Evolutionary conservation across 1,284 basidiomycete genomes (phyloP).

Genomic region (Ganoderma multipileum): DNA sequence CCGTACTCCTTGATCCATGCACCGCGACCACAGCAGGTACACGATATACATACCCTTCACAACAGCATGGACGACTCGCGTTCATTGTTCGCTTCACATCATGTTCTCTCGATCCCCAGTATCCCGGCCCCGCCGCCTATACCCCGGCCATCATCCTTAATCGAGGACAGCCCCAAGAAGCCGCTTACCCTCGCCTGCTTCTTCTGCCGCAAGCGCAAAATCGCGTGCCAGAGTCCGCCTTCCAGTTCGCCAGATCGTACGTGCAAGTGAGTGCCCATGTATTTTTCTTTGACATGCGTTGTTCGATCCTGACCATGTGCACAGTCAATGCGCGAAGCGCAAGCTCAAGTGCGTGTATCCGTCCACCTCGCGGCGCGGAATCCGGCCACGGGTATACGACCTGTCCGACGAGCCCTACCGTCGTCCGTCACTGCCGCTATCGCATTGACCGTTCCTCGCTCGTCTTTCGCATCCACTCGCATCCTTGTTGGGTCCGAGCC

Average conservation of each 20-base stretch:
- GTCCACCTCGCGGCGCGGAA: constrained; percentile 42
- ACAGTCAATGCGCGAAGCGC: constrained; percentile 43
- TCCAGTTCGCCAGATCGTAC: constrained; percentile 44
- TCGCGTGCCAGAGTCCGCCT: constrained; percentile 50
- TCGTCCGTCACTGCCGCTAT: constrained; percentile 21
- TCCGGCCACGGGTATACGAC: constrained; percentile 38
- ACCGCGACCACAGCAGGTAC: constrained; percentile 25
- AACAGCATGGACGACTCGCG: constrained; percentile 16
- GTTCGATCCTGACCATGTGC: constrained; percentile 7
- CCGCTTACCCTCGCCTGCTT: constrained; percentile 50
- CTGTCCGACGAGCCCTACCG: constrained; percentile 30
- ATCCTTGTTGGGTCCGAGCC: constrained; percentile 30
- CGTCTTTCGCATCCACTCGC: constrained; percentile 11
- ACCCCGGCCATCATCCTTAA: constrained; percentile 34
- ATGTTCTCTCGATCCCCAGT: constrained; percentile 31
- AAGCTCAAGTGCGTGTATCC: constrained; percentile 45
- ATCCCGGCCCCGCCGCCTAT: constrained; percentile 30
- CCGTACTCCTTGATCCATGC: constrained; percentile 24
- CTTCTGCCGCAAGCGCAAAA: constrained; percentile 54
- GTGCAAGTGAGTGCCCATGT: constrained; percentile 47
- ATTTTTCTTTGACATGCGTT: neutral
- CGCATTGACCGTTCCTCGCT: constrained; percentile 15
- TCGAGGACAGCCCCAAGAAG: constrained; percentile 46
- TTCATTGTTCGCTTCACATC: constrained; percentile 16
- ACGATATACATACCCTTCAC: constrained; percentile 25